Evolutionary conservation across 805 yeast genomes (phyloP), one percentile per base, ranked within the genome.

Genomic region (Metschnikowia noctiluminum): DNA sequence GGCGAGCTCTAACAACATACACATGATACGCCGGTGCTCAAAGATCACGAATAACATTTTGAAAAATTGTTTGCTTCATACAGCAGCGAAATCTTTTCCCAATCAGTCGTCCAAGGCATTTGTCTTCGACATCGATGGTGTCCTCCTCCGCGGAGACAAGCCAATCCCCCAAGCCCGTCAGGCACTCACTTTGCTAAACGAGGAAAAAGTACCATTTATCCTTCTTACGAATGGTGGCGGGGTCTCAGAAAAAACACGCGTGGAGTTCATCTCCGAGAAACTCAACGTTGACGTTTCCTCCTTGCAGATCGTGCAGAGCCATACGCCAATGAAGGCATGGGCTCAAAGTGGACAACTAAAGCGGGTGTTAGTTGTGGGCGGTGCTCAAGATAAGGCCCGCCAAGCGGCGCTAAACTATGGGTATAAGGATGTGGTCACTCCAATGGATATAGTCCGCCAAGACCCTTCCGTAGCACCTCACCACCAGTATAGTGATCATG

Each of bases 161-260:
- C 80, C 91, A 1, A 79, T 90, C 41, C 80, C 82, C 1, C 74
- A 73, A 39, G 96, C 96, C 1, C 69, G 69, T 11, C 74, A 74
- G 14, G 86, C 96, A 0, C 68, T 87, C 30, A 62, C 71, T 41
- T 62, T 79, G 14, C 69, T 91, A 40, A 70, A 83, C 39, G 53
- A 73, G 7, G 61, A 75, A 21, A 73, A 76, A 15, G 71, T 89
- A 7, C 96, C 97, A 1, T 91, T 81, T 69, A 80, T 89, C n/a
- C 62, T 91, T 38, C 73, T 91, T 62, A 90, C 97, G 7, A 90
- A 91, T 63, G 97, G 97, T 15, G 97, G 97, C 7, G 97, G 97
- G 2, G 76, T 76, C 31, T 66, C 78, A 11, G 97, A 90, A 60
- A 51, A 59, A 6, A 76, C 73, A n/a, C 71, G 96, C 39, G 81